A percentile compares a stretch with the other conserved stretches of the same genome.
phyloP scores from a whole-genome alignment of 805 yeast species.

The Lachancea nothofagi region DNA sequence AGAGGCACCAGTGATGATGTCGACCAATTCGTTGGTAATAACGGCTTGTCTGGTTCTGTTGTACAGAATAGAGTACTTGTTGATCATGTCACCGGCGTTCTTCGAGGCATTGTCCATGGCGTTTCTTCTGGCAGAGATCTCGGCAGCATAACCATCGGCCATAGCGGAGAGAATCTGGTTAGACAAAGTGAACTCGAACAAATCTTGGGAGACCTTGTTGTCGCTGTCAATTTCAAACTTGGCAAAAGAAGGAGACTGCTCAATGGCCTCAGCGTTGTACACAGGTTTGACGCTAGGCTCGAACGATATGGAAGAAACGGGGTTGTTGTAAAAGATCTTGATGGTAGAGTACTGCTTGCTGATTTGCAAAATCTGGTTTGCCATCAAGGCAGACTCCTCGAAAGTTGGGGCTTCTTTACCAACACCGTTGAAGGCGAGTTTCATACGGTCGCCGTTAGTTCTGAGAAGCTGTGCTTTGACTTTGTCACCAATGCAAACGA shows the following conservation, averaged over 20 bases:
- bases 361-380: constrained; percentile 71
- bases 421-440: constrained; percentile 78
- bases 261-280: constrained; percentile 65
- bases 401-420: constrained; percentile 98
- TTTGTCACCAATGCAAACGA: constrained; percentile 93
- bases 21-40: constrained; percentile 98
- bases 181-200: constrained; percentile 84
- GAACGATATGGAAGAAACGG: constrained; percentile 81
- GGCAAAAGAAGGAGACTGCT: constrained; percentile 77
- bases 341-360: constrained; percentile 54
- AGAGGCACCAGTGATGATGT: constrained; percentile 99
- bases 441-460: constrained; percentile 64
- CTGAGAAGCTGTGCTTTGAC: constrained; percentile 82
- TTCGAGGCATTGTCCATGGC: constrained; percentile 99
- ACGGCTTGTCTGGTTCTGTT: constrained; percentile 99
- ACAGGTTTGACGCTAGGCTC: constrained; percentile 72
- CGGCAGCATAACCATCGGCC: constrained; percentile 98
- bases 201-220: constrained; percentile 60
- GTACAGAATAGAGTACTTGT: constrained; percentile 91
- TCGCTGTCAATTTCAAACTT: constrained; percentile 75
- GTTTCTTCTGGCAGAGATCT: constrained; percentile 96
- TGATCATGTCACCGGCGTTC: constrained; percentile 99
- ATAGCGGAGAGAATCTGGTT: constrained; percentile 85
- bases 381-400: constrained; percentile 79
- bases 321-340: constrained; percentile 82